Evolutionary conservation across 1,284 basidiomycete species (phyloP).

Genomic region (Ceratobasidium sp.): DNA sequence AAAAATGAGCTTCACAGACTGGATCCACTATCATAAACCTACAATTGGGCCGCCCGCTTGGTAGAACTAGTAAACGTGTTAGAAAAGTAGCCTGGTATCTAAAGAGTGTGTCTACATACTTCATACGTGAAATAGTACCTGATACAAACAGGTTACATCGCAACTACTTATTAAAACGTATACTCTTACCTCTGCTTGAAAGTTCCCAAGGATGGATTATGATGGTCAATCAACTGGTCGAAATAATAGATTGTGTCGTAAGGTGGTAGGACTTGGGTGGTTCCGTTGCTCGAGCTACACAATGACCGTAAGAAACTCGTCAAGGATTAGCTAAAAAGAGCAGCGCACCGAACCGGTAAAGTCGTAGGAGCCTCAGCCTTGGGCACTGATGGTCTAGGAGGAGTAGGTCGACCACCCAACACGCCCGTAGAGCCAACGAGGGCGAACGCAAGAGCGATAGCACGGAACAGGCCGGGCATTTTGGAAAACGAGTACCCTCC

Average conservation of each 20-base stretch:
- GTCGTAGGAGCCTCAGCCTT: slow-evolving; percentile 31
- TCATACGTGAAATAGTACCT: slow-evolving; percentile 58
- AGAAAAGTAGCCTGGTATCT: slow-evolving; percentile 5
- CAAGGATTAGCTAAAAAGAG: background rate
- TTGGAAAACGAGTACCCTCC: background rate
- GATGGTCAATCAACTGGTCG: slow-evolving; percentile 80
- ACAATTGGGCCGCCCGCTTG: slow-evolving; percentile 74
- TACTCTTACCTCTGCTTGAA: slow-evolving; percentile 74
- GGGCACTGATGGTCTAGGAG: slow-evolving; percentile 29
- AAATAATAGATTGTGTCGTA: slow-evolving; percentile 70
- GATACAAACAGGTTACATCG: slow-evolving; percentile 72
- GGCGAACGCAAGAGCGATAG: slow-evolving; percentile 7
- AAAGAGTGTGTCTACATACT: slow-evolving; percentile 36
- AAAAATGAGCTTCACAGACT: background rate
- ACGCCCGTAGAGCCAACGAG: slow-evolving; percentile 20
- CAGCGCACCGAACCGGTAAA: slow-evolving; percentile 24
- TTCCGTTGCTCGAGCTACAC: slow-evolving; percentile 16
- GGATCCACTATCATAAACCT: slow-evolving; percentile 59
- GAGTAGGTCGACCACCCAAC: slow-evolving; percentile 21
- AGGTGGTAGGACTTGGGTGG: slow-evolving; percentile 46
- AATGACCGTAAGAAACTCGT: background rate
- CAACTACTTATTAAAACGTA: slow-evolving; percentile 61
- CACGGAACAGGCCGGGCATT: slow-evolving; percentile 18
- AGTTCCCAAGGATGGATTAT: slow-evolving; percentile 76
- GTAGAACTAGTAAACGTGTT: slow-evolving; percentile 44